phyloP scores from a whole-genome alignment of 2,329 filamentous ascomycete species.

The Coniochaeta sp. region DNA sequence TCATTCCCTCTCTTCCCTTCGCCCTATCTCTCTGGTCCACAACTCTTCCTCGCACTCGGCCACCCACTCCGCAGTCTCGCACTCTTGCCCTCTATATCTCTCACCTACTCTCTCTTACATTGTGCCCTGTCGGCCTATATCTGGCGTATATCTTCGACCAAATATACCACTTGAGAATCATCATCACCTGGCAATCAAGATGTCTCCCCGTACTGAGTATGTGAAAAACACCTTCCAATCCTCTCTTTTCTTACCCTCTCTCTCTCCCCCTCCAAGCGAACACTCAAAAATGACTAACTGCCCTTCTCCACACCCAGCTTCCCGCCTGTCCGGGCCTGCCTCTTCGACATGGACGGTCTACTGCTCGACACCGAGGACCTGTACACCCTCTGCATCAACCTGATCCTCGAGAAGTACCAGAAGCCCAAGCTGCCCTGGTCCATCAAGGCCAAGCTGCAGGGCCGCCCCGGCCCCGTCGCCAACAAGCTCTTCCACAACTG shows the following conservation, averaged over 20 bases:
- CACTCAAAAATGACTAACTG: conserved; percentile 8
- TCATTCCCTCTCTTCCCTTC: background rate
- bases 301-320: conserved; percentile 40
- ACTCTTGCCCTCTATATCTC: no score
- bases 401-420: conserved; percentile 67
- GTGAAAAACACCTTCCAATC: conserved; percentile 4
- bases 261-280: background rate
- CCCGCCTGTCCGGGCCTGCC: conserved; percentile 76
- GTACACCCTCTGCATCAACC: conserved; percentile 79
- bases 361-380: conserved; percentile 88
- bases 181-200: conserved; percentile 4
- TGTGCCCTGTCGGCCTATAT: no score
- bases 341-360: conserved; percentile 98
- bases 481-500: conserved; percentile 60
- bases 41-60: background rate
- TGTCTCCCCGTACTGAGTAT: conserved; percentile 24
- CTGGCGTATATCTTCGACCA: no score
- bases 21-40: background rate
- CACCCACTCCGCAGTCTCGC: background rate
- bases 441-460: conserved; percentile 79
- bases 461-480: conserved; percentile 45
- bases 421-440: conserved; percentile 78
- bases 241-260: no score
- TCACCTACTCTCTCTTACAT: no score
- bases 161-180: background rate